Evolutionary conservation across 768 basidiomycete genomes (phyloP), one percentile per base, ranked within the genome.

Genomic region (Suillus weaverae): DNA sequence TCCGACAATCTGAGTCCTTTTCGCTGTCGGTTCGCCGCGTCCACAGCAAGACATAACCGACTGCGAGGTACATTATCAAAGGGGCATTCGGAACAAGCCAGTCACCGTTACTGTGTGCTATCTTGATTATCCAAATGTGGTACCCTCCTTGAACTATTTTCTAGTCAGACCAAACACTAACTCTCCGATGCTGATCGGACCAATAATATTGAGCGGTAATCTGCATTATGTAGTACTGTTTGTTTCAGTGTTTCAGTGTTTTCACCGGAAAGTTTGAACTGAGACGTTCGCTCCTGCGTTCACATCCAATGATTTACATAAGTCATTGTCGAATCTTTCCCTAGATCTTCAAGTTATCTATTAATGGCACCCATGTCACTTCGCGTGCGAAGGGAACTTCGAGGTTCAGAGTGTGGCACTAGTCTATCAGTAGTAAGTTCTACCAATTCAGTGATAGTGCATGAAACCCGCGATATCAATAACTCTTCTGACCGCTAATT

Each of bases 151-250:
- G n/a, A n/a, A n/a, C n/a, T n/a, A n/a, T n/a, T n/a, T n/a, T 2
- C 26, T 26, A 26, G 26, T 26, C 26, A 26, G 26, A 26, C 26
- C 26, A 26, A 26, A 26, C 26, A 26, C 26, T 26, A 26, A 26
- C 26, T 26, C 14, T 70, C 63, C 63, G 61, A 71, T 69, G 70
- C 70, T 67, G 69, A 63, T 62, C 69, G 75, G 75, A 51, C 65
- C 66, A 65, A 56, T 22, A 11, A 44, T 44, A 48, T 48, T 8
- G 75, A 67, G 72, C 14, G 51, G 32, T 54, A 32, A 32, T 53
- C 30, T 9, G 30, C 4, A 53, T 32, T 32, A 51, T 30, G 50
- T 18, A 33, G 32, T n/a, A 32, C 16, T 26, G 54, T 55, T 26
- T 39, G 56, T 57, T 26, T 57, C 36, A 30, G 26, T 16, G 46